Evolutionary conservation across 805 yeast genomes (phyloP), one percentile per base, ranked within the genome.

Genomic region (Henningerozyma blattae): DNA sequence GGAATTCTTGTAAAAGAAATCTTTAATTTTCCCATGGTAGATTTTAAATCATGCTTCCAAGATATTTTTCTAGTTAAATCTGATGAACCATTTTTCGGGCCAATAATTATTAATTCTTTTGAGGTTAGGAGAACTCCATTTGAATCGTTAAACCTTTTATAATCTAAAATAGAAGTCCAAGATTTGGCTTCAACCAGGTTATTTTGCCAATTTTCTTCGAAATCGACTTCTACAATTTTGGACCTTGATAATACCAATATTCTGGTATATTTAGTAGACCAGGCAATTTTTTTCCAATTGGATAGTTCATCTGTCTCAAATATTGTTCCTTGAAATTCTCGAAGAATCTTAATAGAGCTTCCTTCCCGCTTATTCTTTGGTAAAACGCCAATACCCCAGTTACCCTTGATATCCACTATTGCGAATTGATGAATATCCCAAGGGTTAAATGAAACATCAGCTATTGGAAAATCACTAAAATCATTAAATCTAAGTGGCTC

Each of bases 11-110:
- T 48, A 2, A 65, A 47, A 2, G 50, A 41, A 34, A 79, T 36
- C 33, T 50, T 57, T 35, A 76, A 43, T 0, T 83, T 65, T 1
- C 68, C 66, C 43, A 83, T 94, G 1, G 50, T 41, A 6, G 68
- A 62, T 28, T 67, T 65, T 16, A 80, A 53, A 39, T 58, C 70
- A 52, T 85, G 95, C 39, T 76, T 78, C 87, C 93, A 81, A 0
- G 87, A 69, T 1, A 84, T 46, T 2, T 71, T 38, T 37, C 80
- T 63, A 20, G 56, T 56, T n/a, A 72, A 47, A 3, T 56, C 52
- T 7, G 41, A 47, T 1, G 57, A 54, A 13, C 42, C 34, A 14
- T 50, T 49, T 22, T 33, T 40, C 10, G 60, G 40, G 15, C 54
- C 60, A 15, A 77, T 44, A 65, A 86, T 59, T 0, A 73, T 66